Evolutionary conservation across 2,329 filamentous ascomycete species (phyloP), one percentile per base, ranked within the genome.

Genomic region (Colletotrichum tropicicola): DNA sequence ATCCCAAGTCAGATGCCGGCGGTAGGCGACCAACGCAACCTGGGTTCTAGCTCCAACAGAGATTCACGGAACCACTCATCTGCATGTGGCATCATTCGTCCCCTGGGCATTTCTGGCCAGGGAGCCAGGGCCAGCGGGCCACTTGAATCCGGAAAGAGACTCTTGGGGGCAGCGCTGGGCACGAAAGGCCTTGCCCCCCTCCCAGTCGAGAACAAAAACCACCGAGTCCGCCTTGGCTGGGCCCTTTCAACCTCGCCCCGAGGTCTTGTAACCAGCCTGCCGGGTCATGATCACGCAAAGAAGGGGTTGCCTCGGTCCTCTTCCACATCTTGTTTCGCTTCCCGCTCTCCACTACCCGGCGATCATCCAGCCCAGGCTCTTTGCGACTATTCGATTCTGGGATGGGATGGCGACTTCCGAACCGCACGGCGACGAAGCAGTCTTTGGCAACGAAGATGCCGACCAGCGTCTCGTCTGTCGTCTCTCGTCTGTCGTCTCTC

Each of bases 261-360:
- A 35, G 48, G 43, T 25, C 61, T 48, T 21, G 30, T 25, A 17
- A 54, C 61, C 56, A 35, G 56, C 30, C 49, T 51, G 21, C 44
- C 44, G 61, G 61, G 49, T 53, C 61, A 52, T 35, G 52, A 55
- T 60, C 35, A 17, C 45, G 44, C 61, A 30, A 28, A 32, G 23
- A 47, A 45, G 44, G 17, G 39, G 32, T 59, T 37, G n/a, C 43
- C 21, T 56, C 54, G 54, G 39, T 23, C 41, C 41, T 37, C 21
- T 35, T 35, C 52, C 7, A n/a, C 39, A n/a, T 32, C 27, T 35
- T 25, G 28, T 28, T 13, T 49, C n/a, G 53, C 61, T 47, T 37
- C 19, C 41, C 43, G 28, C 43, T 45, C 62, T 55, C 62, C 62
- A 56, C 62, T 19, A 19, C n/a, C 27, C 28, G 32, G 21, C n/a